Evolutionary conservation across 2,329 filamentous ascomycete species (phyloP), one percentile per base, ranked within the genome.

Genomic region (Metarhizium robertsii): DNA sequence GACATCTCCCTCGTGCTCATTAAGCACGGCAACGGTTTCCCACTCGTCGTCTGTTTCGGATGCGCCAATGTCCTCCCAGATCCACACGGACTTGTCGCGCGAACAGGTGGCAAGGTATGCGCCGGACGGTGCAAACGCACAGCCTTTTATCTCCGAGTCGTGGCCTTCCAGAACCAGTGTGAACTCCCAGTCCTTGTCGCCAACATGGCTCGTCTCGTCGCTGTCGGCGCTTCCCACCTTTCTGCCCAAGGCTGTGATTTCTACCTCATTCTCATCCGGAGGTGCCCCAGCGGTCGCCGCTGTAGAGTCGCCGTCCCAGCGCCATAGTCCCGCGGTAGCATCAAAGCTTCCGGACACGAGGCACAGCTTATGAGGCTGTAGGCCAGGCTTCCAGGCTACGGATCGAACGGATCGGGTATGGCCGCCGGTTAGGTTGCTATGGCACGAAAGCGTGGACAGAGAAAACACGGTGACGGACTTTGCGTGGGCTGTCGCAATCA

Each of bases 321-420:
- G 85, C 92, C 85, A 95, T 63, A 88, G 81, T 10, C 91, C 94
- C 2, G 92, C 92, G 1, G 89, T 95, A 16, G 90, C 87, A 70
- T 99, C 94, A 68, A 99, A 99, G 68, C 88, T 94, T 4, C 90
- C 94, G 0, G 92, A 96, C 5, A 92, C 92, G 16, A 97, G 80
- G 48, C 92, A 90, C 55, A 88, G 85, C 67, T 85, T 83, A 58
- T 77, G 72, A 3, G 75, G 72, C 14, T 79, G 73, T 47, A 82
- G 72, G 58, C 79, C 79, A 0, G 92, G 91, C 72, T 95, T 95
- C 94, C 94, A 99, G 42, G 90, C 86, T 20, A 86, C 84, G 52
- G 84, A 84, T 55, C 94, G 84, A n/a, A 99, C 85, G 63, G 88
- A 94, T 55, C 94, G 88, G 63, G 90, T 89, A 73, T 99, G 94